Percentiles rank a stretch among this genome's conserved stretches.
phyloP scores from a whole-genome alignment of 176 grass and related monocot species.

The Chloris gayana region DNA sequence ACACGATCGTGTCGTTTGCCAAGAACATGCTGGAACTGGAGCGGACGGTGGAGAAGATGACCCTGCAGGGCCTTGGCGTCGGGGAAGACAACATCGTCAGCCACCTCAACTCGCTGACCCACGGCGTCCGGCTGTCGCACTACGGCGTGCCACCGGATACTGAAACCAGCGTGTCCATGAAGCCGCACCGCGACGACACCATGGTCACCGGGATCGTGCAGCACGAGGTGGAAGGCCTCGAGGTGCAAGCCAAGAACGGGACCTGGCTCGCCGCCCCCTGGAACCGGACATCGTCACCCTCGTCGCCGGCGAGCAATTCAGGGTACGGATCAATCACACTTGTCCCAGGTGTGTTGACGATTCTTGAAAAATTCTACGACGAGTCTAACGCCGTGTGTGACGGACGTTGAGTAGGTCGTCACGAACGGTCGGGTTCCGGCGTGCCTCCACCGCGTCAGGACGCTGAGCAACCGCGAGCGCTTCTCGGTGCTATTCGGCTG shows the following conservation, averaged over 20 bases:
- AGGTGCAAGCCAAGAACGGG: conserved; percentile 26
- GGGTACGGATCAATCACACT: background rate
- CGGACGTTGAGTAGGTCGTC: background rate
- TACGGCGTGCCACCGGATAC: conserved; percentile 5
- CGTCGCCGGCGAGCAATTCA: conserved; percentile 24
- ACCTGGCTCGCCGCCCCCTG: conserved; percentile 13
- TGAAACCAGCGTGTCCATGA: conserved; percentile 14
- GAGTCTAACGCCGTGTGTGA: background rate
- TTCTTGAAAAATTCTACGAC: background rate
- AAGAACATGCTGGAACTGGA: conserved; percentile 27
- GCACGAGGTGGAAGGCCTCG: conserved; percentile 42
- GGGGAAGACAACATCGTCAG: background rate
- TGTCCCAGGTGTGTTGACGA: too few relatives aligned
- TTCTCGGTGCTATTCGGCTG: conserved; percentile 3
- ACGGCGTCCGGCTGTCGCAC: conserved; percentile 21
- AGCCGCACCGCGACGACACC: conserved; percentile 35
- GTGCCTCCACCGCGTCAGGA: conserved; percentile 38
- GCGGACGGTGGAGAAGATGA: conserved; percentile 32
- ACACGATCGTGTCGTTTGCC: conserved; percentile 14
- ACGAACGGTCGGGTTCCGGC: conserved; percentile 36
- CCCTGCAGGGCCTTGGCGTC: conserved; percentile 40
- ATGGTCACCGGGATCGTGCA: conserved; percentile 33
- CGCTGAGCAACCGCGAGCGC: conserved; percentile 25
- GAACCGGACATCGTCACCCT: conserved; percentile 5
- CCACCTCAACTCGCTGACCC: conserved; percentile 2